Evolutionary conservation across 208 protist genomes (phyloP).

Genomic region (Leishmania braziliensis): DNA sequence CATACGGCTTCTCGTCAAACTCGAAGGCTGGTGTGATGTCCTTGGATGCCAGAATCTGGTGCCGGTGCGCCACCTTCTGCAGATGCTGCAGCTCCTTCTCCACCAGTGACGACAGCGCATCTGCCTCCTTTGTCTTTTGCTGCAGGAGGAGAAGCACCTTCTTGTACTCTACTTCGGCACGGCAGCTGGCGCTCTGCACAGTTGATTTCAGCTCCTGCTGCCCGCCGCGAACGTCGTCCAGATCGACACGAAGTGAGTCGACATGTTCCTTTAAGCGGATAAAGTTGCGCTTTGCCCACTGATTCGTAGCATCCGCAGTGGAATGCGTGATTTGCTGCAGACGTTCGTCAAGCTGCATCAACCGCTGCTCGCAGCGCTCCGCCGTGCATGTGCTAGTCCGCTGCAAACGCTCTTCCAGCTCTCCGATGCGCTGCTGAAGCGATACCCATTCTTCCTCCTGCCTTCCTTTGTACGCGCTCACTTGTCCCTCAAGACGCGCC

Average conservation of each 20-base stretch:
- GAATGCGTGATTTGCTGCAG: constrained; percentile 25
- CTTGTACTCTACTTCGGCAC: constrained; percentile 70
- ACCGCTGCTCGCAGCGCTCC: constrained; percentile 29
- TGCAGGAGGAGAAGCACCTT: constrained; percentile 60
- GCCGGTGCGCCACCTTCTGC: constrained; percentile 60
- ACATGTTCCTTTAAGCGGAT: constrained; percentile 82
- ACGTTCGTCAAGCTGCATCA: constrained; percentile 26
- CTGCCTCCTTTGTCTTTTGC: constrained; percentile 69
- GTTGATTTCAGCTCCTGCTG: constrained; percentile 40
- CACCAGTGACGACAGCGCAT: constrained; percentile 60
- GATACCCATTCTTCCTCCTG: constrained; percentile 33
- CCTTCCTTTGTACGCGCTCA: constrained; percentile 13
- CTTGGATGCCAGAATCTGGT: constrained; percentile 55
- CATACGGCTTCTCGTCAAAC: constrained; percentile 24
- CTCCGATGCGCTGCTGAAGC: constrained; percentile 20
- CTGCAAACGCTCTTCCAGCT: constrained; percentile 18
- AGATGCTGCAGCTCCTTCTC: constrained; percentile 77
- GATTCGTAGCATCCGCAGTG: constrained; percentile 55
- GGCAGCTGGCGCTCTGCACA: constrained; percentile 52
- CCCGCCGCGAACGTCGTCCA: constrained; percentile 37
- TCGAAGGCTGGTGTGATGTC: constrained; percentile 27
- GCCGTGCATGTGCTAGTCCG: constrained; percentile 1
- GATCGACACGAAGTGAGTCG: constrained; percentile 39
- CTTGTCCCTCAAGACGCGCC: constrained; percentile 18
- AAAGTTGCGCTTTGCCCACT: constrained; percentile 79